phyloP scores from a whole-genome alignment of 345 rosid genomes.

The Eutrema japonicum region DNA sequence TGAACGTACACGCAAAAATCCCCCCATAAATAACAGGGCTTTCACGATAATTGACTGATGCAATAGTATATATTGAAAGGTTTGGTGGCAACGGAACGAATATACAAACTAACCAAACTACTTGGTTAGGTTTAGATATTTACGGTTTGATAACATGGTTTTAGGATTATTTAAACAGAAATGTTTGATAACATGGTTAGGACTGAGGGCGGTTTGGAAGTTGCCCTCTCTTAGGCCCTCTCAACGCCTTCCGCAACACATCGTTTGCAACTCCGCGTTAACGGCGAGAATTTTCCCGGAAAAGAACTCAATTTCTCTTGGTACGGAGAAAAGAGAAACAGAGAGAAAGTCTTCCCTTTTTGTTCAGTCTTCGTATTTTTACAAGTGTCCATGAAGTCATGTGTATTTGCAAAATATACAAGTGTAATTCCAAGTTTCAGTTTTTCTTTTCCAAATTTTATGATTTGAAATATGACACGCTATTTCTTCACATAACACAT shows the following conservation, averaged over 20 bases:
- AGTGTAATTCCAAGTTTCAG: too few species aligned
- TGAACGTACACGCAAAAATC: too few species aligned
- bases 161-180: not conserved
- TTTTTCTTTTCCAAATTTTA: too few species aligned
- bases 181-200: not conserved
- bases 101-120: not conserved
- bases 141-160: not conserved
- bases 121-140: not conserved
- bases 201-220: not conserved
- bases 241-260: constrained; percentile 28
- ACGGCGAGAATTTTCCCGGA: not conserved
- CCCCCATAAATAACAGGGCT: not conserved
- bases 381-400: not conserved
- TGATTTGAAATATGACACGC: too few species aligned
- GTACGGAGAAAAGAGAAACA: not conserved
- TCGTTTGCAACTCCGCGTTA: constrained; percentile 38
- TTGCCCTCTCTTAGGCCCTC: constrained; percentile 23
- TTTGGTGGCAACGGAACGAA: constrained; percentile 4
- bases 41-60: constrained; percentile 5
- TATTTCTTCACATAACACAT: too few species aligned
- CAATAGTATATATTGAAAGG: not conserved
- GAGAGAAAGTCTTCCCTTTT: constrained; percentile 30
- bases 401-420: too few species aligned
- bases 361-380: constrained; percentile 24
- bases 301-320: constrained; percentile 6